phyloP scores from a whole-genome alignment of 345 rosid genomes.

The Zanthoxylum bungeanum region DNA sequence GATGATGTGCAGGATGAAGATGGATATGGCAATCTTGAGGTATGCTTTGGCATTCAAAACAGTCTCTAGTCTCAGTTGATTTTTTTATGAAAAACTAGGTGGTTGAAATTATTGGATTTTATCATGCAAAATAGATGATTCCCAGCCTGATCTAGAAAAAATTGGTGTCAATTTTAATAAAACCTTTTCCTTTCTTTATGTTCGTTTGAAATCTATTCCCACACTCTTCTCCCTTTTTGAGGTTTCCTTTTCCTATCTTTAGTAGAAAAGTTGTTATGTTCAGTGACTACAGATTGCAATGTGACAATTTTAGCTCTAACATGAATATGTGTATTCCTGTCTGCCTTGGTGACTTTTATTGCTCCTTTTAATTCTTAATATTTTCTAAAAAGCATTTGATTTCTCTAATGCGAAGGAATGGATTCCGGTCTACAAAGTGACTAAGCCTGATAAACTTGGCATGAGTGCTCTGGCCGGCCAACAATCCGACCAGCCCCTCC shows the following conservation, averaged over 20 bases:
- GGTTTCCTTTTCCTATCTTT: neutral
- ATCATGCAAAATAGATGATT: neutral
- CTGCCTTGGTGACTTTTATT: neutral
- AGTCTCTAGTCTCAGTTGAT: neutral
- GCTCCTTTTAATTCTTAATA: neutral
- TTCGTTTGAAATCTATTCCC: neutral
- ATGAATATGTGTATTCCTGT: neutral
- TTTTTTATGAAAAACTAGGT: neutral
- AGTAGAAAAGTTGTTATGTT: neutral
- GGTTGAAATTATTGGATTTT: neutral
- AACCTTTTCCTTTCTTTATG: neutral
- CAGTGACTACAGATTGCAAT: neutral
- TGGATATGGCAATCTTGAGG: slow-evolving; percentile 86
- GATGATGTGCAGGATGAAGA: slow-evolving; percentile 87
- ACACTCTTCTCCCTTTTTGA: neutral
- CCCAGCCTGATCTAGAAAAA: neutral
- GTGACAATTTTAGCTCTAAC: neutral
- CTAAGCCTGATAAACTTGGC: slow-evolving; percentile 77
- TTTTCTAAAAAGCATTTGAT: slow-evolving; percentile 10
- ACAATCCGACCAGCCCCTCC: slow-evolving; percentile 72
- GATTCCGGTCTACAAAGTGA: slow-evolving; percentile 70
- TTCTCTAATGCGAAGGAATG: slow-evolving; percentile 59
- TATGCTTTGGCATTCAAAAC: slow-evolving; percentile 35
- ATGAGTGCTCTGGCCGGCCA: slow-evolving; percentile 63
- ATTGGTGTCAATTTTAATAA: neutral